Base-by-base conservation (phyloP, 441 rosid species). In the Geranium incanum region DNA sequence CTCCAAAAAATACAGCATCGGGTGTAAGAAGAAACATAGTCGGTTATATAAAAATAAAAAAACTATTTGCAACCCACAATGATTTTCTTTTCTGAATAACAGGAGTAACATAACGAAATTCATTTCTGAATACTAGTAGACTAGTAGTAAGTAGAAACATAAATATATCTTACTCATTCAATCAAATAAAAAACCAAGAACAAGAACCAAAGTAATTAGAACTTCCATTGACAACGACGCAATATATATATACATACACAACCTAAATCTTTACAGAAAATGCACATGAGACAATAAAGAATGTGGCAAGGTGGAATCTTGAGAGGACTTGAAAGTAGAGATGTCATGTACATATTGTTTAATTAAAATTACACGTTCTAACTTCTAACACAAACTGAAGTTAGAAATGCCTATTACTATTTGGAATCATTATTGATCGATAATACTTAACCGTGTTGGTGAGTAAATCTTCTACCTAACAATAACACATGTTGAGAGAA, bases 1-100 rank as follows among this genome's bases (percentile, higher is more conserved):
- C 57, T 67, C 68, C 66, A 33, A 70, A 75, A 73, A 67, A 67
- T 18, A 41, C 70, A 9, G 55, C 70, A 55, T 75, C 9, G 18
- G 66, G 57, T 13, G 48, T 66, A 13, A 6, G 11, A 59, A 68
- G 23, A 50, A 15, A n/a, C 21, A 55, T 3, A 12, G 57, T 50
- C 57, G 5, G 18, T 15, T 55, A 55, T 55, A 13, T 15, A 18
- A 55, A 55, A 55, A 4, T 15, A 55, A 55, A 55, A 0, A 6
- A 55, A 15, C 4, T 16, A 15, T 55, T 15, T 15, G 57, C 65
- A 36, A 38, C 33, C 36, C 16, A 45, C 19, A 36, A 19, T 28
- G 55, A 41, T 23, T 43, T 45, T 45, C n/a, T 1, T 45, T 45
- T 45, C 13, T 45, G 13, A 45, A 45, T 45, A 45, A 8, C 9